These are phyloP conservation scores for Acephala macrosclerotiorum DNA, from an alignment of 2,329 filamentous ascomycete species.

Conservation along the genomic window DNA sequence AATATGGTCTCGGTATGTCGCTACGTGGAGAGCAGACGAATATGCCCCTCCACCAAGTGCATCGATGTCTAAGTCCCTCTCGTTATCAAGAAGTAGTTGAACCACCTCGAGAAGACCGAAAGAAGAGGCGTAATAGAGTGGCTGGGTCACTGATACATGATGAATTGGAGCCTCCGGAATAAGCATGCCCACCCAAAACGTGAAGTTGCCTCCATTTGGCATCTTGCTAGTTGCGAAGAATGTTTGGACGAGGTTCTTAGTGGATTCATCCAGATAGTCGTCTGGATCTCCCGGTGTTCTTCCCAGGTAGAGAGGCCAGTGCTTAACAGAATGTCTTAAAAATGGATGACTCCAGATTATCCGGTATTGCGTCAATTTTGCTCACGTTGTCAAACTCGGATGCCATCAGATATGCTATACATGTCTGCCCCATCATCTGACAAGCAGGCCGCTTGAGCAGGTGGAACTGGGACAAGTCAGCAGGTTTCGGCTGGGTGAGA, in stretches of 20 bases:
- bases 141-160: conserved; percentile 25
- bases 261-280: conserved; percentile 22
- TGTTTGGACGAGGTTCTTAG: conserved; percentile 22
- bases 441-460: conserved; percentile 27
- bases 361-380: neutral
- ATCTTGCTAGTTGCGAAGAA: conserved; percentile 33
- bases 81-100: conserved; percentile 27
- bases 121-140: conserved; percentile 36
- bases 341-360: conserved; percentile 19
- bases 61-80: conserved; percentile 29
- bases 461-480: conserved; percentile 22
- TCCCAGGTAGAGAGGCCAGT: conserved; percentile 17
- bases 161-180: conserved; percentile 23
- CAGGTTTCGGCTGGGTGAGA: conserved; percentile 25
- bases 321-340: conserved; percentile 23
- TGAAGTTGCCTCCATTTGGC: conserved; percentile 30
- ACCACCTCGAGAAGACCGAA: conserved; percentile 34
- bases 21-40: conserved; percentile 35
- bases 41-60: conserved; percentile 30
- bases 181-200: conserved; percentile 33
- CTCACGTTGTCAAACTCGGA: conserved; percentile 23
- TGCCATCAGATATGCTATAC: conserved; percentile 32
- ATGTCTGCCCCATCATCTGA: conserved; percentile 29
- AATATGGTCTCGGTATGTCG: conserved; percentile 29
- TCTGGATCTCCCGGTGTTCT: conserved; percentile 6